Evolutionary conservation across 306 rosid species (phyloP), one percentile per base, ranked within the genome.

Genomic region (Cicer yamashitae): DNA sequence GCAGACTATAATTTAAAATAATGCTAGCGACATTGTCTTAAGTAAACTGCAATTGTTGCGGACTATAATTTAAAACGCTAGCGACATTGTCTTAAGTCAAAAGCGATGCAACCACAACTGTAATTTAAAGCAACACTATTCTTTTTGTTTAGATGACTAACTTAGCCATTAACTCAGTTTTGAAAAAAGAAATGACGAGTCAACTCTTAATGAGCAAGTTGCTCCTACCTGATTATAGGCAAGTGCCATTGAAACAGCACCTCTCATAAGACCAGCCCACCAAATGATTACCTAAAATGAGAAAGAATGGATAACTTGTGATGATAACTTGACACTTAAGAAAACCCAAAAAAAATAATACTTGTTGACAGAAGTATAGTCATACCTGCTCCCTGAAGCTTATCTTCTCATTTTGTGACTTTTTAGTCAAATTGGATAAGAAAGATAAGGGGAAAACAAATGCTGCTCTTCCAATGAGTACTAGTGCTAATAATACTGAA

Each of bases 191-290:
- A 30, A 51, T 7, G 22, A 14, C 17, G 8, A 54, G 2, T 3
- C 37, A 54, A 18, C 37, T 54, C 58, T 18, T 54, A 37, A 14
- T 44, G 64, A 68, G 54, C n/a, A 41, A 51, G 59, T 70, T 62
- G 70, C 64, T 73, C 81, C 46, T 75, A 90, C 99, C 98, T 96
- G 92, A 90, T 96, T 91, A 80, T 96, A 96, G 60, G 99, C 98
- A 4, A 96, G 96, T 37, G 99, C 99, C 77, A 96, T 89, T 46
- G 99, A 96, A 72, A 96, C 99, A 59, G 99, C 96, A 67, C 99
- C 99, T 87, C 99, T 90, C 98, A 96, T 96, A 76, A 96, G 99
- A 78, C 99, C 99, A 84, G 99, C 99, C 99, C 98, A 92, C 99
- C 99, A 96, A 72, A 92, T 87, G 67, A 89, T 79, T 73, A 96